Percentiles rank a stretch among this genome's conserved stretches.
Evolutionary conservation across 2,329 filamentous ascomycete species (phyloP).

Genomic region (Aspergillus alliaceus): DNA sequence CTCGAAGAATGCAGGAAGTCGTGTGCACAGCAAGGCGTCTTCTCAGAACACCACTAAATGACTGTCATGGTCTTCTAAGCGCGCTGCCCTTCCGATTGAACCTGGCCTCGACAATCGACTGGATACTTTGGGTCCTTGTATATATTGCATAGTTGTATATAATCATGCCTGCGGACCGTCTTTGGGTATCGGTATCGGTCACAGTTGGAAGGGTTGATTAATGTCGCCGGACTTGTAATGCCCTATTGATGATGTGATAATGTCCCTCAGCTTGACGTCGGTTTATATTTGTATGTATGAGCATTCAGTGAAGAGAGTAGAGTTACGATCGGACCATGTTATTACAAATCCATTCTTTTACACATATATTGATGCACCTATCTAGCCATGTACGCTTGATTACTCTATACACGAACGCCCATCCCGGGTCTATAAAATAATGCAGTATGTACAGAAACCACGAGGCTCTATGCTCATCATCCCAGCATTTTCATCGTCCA

Average conservation of each 20-base stretch:
- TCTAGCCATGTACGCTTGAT: neutral
- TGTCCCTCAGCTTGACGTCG: neutral
- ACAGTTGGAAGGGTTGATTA: neutral
- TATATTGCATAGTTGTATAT: neutral
- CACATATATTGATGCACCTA: neutral
- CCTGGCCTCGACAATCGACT: neutral
- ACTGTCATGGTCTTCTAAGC: neutral
- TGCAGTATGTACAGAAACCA: neutral
- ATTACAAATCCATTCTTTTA: neutral
- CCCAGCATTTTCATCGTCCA: neutral
- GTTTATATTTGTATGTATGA: neutral
- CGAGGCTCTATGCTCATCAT: neutral
- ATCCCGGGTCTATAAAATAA: neutral
- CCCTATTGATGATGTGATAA: slow-evolving; percentile 2
- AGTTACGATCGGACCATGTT: neutral
- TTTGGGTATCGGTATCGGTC: neutral
- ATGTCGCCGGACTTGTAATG: slow-evolving; percentile 2
- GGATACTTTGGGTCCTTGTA: neutral
- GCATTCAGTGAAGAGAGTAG: neutral
- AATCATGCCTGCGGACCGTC: neutral
- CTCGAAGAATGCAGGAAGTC: slow-evolving; percentile 70
- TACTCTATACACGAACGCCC: neutral
- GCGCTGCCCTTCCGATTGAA: neutral
- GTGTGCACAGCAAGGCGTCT: slow-evolving; percentile 31
- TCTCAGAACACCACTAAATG: slow-evolving; percentile 33